These are phyloP conservation scores for Azolla pinnata DNA, from an alignment of 75 land plant species.

Conservation along the genomic window DNA sequence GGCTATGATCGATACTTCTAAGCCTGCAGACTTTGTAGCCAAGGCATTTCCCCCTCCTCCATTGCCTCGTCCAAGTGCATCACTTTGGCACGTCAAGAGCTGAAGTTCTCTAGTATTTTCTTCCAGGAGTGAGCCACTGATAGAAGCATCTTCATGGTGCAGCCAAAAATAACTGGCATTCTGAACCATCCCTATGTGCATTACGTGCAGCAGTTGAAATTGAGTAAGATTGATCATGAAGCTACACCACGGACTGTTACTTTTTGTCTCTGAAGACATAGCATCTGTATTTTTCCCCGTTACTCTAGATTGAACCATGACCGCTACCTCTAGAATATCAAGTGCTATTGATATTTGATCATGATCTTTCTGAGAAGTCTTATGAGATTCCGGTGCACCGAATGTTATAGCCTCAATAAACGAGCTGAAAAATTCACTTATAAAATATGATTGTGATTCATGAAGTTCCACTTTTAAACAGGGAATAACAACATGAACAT, in stretches of 20 bases:
- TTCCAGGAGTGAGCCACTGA: constrained; percentile 41
- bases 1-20: constrained; percentile 18
- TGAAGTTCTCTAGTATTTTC: constrained; percentile 9
- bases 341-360: not conserved
- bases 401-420: constrained; percentile 5
- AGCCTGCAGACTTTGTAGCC: constrained; percentile 58
- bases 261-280: constrained; percentile 26
- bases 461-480: constrained; percentile 28
- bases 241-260: constrained; percentile 41
- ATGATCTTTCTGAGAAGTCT: not conserved
- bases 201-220: constrained; percentile 46
- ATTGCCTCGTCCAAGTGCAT: constrained; percentile 63
- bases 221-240: constrained; percentile 32
- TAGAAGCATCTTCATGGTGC: constrained; percentile 58
- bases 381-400: not conserved
- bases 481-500: constrained; percentile 36
- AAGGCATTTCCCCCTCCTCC: constrained; percentile 84
- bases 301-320: not conserved
- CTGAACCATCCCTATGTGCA: constrained; percentile 49
- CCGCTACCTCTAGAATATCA: not conserved
- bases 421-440: constrained; percentile 23
- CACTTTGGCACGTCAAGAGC: constrained; percentile 49
- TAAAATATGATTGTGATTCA: constrained; percentile 22
- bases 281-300: not conserved
- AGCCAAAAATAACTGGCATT: constrained; percentile 48